Conservation (phyloP, 257 asterid species). For the Salvia hispanica region DNA sequence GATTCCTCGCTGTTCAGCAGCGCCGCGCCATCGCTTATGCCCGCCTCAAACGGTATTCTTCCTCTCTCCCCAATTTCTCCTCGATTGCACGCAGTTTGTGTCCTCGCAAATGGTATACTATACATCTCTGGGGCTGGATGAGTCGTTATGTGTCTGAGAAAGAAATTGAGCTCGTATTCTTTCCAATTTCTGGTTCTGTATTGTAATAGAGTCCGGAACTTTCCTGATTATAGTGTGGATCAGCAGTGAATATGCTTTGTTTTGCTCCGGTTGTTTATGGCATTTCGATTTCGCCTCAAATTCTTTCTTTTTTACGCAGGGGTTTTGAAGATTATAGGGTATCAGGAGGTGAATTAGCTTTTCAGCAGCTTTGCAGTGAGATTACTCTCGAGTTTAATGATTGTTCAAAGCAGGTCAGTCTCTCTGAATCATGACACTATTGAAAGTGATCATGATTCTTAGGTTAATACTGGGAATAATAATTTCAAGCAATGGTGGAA, state of each 20-base stretch:
- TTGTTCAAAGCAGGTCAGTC: conserved; percentile 84
- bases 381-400: conserved; percentile 83
- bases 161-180: neutral
- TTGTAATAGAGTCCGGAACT: neutral
- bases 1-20: conserved; percentile 76
- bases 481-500: neutral
- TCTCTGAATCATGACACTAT: neutral
- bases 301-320: conserved; percentile 45
- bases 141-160: neutral
- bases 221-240: neutral
- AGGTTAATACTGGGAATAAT: neutral
- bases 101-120: neutral
- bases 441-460: conserved; percentile 9
- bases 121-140: neutral
- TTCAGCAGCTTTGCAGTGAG: conserved; percentile 86
- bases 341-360: conserved; percentile 80
- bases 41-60: conserved; percentile 68
- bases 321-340: conserved; percentile 79
- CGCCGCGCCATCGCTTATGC: conserved; percentile 89
- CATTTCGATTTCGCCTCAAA: conserved; percentile 12
- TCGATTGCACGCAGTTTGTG: neutral
- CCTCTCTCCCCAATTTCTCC: neutral
- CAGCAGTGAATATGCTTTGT: conserved; percentile 3
- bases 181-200: neutral
- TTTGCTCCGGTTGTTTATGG: neutral